Conservation (phyloP, 2,329 filamentous ascomycete genomes). For the Ceratocystis ficicola region DNA sequence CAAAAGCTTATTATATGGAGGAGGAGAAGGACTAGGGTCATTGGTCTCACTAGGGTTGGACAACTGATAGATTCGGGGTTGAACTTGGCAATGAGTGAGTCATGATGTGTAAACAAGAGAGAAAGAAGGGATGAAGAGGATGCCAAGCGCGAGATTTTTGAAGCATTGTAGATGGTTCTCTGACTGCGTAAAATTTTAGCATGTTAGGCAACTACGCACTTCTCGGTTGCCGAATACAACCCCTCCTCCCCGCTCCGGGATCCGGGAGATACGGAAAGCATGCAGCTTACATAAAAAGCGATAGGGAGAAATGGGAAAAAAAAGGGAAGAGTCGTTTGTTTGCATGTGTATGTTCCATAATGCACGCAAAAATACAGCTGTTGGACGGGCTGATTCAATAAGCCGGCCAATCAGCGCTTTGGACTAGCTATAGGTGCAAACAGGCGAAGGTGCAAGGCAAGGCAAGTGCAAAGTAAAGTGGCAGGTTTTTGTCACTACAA, state of each 20-base stretch:
- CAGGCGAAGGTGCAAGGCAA: neutral
- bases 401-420: neutral
- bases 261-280: constrained; percentile 15
- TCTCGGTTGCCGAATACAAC: neutral
- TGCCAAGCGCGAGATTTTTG: too few relatives aligned
- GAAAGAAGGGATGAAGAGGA: neutral
- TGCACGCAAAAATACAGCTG: neutral
- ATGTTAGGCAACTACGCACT: neutral
- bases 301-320: neutral
- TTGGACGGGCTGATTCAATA: neutral
- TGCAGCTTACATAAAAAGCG: neutral
- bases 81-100: neutral
- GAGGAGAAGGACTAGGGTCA: neutral
- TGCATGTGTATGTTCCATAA: neutral
- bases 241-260: constrained; percentile 9
- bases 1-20: neutral
- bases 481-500: neutral
- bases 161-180: too few relatives aligned
- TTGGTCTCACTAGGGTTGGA: neutral
- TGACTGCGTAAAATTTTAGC: neutral
- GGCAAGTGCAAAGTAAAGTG: neutral
- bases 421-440: neutral
- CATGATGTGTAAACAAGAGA: neutral
- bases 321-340: neutral
- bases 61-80: neutral